These are phyloP conservation scores for Chrysoporthe austroafricana DNA, from an alignment of 2,329 filamentous ascomycete species.

Conservation along the genomic window DNA sequence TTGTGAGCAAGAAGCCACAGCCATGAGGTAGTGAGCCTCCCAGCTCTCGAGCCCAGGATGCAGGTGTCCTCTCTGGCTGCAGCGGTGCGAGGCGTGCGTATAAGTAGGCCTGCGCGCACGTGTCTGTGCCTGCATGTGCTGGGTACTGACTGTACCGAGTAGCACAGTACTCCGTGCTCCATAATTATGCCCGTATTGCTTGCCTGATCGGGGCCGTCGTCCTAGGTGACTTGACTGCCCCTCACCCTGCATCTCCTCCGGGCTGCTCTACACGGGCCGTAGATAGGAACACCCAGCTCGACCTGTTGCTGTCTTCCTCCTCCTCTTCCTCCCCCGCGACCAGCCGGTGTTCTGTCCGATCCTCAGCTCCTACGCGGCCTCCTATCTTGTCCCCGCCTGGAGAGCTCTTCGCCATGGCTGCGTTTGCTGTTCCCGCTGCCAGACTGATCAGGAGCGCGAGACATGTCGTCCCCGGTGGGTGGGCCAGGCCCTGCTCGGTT, in stretches of 20 bases:
- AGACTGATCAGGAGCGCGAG: constrained; percentile 18
- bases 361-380: no score
- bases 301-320: neutral
- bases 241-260: no score
- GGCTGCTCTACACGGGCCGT: neutral
- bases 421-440: constrained; percentile 22
- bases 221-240: no score
- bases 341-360: neutral
- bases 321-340: neutral
- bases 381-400: neutral
- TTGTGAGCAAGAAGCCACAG: no score
- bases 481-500: neutral
- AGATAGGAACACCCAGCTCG: neutral
- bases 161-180: no score
- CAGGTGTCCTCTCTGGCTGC: no score
- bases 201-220: neutral
- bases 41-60: no score
- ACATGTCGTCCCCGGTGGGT: constrained; percentile 26
- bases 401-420: constrained; percentile 14
- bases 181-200: neutral
- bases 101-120: no score
- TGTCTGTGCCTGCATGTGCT: no score
- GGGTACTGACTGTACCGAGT: no score
- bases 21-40: no score
- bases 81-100: no score